Evolutionary conservation across 176 grass and related monocot genomes (phyloP), one percentile per base, ranked within the genome.

Genomic region (Pontederia paniculata): DNA sequence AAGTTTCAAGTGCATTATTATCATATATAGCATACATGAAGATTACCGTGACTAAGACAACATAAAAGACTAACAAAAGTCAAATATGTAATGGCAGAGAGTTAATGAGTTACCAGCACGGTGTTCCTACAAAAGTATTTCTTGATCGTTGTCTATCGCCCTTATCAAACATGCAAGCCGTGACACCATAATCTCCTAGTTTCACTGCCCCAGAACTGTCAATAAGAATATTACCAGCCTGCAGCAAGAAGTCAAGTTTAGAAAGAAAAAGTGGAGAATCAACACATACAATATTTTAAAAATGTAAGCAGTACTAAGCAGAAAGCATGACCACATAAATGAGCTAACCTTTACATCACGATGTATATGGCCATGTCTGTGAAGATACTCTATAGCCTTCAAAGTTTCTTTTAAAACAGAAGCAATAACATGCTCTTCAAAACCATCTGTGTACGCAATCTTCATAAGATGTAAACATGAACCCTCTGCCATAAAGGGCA

Each of bases 391-490:
- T 43, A 98, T 57, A 74, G 93, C 93, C 46, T 91, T 98, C 50
- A 98, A 77, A 67, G 86, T 84, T 84, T 98, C 93, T 63, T 98
- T 98, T 68, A 98, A 74, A 72, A 98, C 84, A 55, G 87, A 98
- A 17, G 69, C 80, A 23, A 98, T 98, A 58, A 98, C 66, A 21
- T 54, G 87, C 44, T 98, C 93, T 62, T 98, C 93, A 16, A 98
- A 98, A 68, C 93, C 93, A 28, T 98, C 87, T 50, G 88, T 65
- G 75, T 84, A 82, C 44, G 87, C 75, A 28, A 88, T 80, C 75
- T 98, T 98, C 93, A 98, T 98, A 58, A 98, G 76, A 69, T 98
- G 93, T 68, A 98, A 77, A 74, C 93, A 98, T 5, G 93, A 98
- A 54, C 93, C 93, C 63, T 91, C 93, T 6, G 77, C 74, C 93